Evolutionary conservation across 1,139 yeast species (phyloP).

Genomic region (Lodderomyces beijingensis): DNA sequence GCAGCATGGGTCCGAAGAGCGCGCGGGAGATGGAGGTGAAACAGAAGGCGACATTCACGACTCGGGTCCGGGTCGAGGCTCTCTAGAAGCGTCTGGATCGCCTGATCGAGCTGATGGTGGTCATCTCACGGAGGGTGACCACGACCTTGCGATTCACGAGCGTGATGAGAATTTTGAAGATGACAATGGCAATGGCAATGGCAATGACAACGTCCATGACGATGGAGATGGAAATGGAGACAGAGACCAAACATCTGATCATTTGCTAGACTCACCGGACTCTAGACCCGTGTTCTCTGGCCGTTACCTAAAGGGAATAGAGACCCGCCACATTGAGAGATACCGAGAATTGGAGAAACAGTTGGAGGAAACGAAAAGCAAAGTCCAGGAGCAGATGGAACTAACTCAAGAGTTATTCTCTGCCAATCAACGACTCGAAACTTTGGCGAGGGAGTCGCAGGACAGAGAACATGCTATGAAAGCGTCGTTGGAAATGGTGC

Average conservation of each 20-base stretch:
- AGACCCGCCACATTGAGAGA: constrained; percentile 18
- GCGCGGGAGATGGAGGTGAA: constrained; percentile 4
- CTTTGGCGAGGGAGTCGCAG: too few relatives aligned
- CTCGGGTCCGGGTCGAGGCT: too few relatives aligned
- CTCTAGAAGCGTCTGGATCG: too few relatives aligned
- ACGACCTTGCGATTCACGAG: background rate
- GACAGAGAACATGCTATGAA: too few relatives aligned
- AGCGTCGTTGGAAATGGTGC: too few relatives aligned
- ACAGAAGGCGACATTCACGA: constrained; percentile 6
- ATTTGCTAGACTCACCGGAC: constrained; percentile 31
- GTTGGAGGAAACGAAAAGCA: background rate
- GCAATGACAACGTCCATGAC: background rate
- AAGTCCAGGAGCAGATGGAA: too few relatives aligned
- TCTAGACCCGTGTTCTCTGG: constrained; percentile 36
- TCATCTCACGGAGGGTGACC: background rate
- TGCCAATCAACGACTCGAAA: too few relatives aligned
- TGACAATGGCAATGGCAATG: background rate
- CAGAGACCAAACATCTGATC: constrained; percentile 8
- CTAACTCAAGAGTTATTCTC: too few relatives aligned
- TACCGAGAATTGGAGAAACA: too few relatives aligned
- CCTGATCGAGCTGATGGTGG: background rate
- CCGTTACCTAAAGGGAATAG: constrained; percentile 28
- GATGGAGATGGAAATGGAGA: constrained; percentile 9
- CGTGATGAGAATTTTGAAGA: background rate
- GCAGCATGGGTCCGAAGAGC: constrained; percentile 5